Evolutionary conservation across 2,329 filamentous ascomycete genomes (phyloP).

Genomic region (Exophiala spinifera): DNA sequence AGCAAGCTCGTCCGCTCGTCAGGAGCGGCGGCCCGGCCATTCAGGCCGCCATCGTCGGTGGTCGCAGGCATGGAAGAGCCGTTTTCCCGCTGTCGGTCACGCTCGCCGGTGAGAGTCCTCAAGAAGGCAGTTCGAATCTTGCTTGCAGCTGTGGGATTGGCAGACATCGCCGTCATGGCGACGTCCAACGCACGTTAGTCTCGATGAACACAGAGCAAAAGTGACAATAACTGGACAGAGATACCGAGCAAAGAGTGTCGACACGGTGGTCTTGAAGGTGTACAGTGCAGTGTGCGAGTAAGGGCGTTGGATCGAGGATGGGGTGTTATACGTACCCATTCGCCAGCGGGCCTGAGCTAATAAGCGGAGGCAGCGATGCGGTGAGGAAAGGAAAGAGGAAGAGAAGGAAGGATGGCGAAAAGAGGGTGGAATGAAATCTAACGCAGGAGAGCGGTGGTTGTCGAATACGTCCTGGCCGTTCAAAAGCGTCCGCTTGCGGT

Average conservation of each 20-base stretch:
- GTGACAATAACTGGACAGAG: neutral
- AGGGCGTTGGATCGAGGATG: no score
- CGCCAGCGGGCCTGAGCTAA: neutral
- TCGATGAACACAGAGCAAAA: neutral
- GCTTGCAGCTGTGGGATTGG: slow-evolving; percentile 20
- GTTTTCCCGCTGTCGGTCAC: neutral
- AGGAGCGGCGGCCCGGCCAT: slow-evolving; percentile 32
- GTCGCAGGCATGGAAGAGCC: slow-evolving; percentile 14
- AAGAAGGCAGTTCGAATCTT: slow-evolving; percentile 20
- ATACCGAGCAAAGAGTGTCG: neutral
- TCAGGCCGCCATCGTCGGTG: slow-evolving; percentile 27
- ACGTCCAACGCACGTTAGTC: slow-evolving; percentile 8
- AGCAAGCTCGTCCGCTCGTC: slow-evolving; percentile 39
- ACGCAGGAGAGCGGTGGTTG: neutral
- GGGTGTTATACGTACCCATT: neutral
- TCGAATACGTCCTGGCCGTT: neutral
- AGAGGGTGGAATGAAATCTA: neutral
- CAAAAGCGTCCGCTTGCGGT: neutral
- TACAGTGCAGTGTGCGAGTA: neutral
- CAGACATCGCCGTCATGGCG: slow-evolving; percentile 18
- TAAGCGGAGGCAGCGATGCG: neutral
- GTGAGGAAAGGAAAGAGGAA: neutral
- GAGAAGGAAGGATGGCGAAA: neutral
- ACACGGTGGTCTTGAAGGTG: neutral
- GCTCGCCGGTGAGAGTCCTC: slow-evolving; percentile 9